Conservation (phyloP, 1,284 basidiomycete species). For the Microbotryum silenes-acaulis region DNA sequence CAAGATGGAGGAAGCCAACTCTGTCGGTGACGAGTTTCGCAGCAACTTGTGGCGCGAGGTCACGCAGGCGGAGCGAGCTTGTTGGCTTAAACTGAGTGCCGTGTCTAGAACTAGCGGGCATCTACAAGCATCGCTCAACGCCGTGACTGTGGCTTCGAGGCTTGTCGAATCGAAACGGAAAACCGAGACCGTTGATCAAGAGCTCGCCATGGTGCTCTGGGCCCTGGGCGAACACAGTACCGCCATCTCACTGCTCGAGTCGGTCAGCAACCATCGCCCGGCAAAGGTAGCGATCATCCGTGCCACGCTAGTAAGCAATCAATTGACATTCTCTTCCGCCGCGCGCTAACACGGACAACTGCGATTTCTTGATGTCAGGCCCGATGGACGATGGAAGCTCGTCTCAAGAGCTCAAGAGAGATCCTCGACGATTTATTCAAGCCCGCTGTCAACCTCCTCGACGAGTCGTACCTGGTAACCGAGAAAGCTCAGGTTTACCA, state of each 20-base stretch:
- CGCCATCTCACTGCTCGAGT: slow-evolving; percentile 54
- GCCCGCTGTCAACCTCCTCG: slow-evolving; percentile 47
- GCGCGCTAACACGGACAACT: not conserved
- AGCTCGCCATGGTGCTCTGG: slow-evolving; percentile 88
- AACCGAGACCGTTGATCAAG: slow-evolving; percentile 51
- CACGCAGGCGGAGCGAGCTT: slow-evolving; percentile 57
- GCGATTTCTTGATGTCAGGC: slow-evolving; percentile 50
- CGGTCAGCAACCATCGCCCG: slow-evolving; percentile 1
- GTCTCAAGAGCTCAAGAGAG: slow-evolving; percentile 67
- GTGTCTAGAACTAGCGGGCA: slow-evolving; percentile 64
- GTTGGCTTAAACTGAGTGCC: slow-evolving; percentile 63
- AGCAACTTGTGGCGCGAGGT: slow-evolving; percentile 50
- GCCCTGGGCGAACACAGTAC: slow-evolving; percentile 70
- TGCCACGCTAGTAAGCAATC: slow-evolving; percentile 52
- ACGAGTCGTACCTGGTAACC: not conserved
- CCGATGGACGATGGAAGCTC: slow-evolving; percentile 79
- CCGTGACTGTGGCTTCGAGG: slow-evolving; percentile 64
- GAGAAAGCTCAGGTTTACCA: slow-evolving; percentile 61
- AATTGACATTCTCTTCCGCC: slow-evolving; percentile 3
- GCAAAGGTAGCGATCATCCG: slow-evolving; percentile 7
- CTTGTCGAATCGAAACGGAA: slow-evolving; percentile 48
- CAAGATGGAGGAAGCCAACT: slow-evolving; percentile 57
- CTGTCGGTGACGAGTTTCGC: slow-evolving; percentile 61
- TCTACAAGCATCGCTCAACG: slow-evolving; percentile 76
- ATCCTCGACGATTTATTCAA: slow-evolving; percentile 66